Evolutionary conservation across 2,329 filamentous ascomycete genomes (phyloP).

Genomic region (Phoma sp.): DNA sequence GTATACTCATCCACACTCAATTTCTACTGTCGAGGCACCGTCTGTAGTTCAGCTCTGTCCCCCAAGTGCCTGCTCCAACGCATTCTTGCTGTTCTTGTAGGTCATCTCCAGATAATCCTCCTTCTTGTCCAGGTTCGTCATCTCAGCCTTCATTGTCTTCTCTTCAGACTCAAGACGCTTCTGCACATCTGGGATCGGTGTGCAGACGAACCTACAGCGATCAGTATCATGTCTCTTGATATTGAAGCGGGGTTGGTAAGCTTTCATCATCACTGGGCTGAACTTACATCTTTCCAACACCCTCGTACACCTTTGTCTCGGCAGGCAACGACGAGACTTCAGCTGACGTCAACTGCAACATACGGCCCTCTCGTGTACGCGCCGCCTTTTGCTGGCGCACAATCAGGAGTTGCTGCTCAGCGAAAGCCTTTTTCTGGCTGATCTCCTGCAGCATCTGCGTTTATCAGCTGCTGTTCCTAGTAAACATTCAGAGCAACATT

Average conservation of each 20-base stretch:
- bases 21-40: not conserved
- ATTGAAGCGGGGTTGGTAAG: conserved; percentile 8
- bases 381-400: conserved; percentile 82
- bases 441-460: conserved; percentile 87
- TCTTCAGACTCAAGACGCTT: conserved; percentile 78
- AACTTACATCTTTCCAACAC: conserved; percentile 89
- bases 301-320: conserved; percentile 86
- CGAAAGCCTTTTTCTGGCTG: conserved; percentile 83
- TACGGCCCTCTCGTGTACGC: conserved; percentile 87
- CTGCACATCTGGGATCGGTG: conserved; percentile 74
- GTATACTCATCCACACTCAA: not conserved
- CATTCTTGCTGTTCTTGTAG: conserved; percentile 89
- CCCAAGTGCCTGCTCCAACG: conserved; percentile 87
- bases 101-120: conserved; percentile 94
- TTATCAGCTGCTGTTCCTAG: not conserved
- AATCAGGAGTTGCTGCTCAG: conserved; percentile 90
- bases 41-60: conserved; percentile 12
- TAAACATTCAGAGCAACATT: not conserved
- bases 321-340: conserved; percentile 80
- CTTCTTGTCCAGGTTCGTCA: conserved; percentile 83
- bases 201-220: conserved; percentile 80
- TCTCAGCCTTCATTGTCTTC: conserved; percentile 76
- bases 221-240: not conserved
- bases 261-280: not conserved
- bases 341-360: conserved; percentile 83